These are phyloP conservation scores for Cadophora malorum DNA, from an alignment of 2,329 filamentous ascomycete species.

Conservation along the genomic window DNA sequence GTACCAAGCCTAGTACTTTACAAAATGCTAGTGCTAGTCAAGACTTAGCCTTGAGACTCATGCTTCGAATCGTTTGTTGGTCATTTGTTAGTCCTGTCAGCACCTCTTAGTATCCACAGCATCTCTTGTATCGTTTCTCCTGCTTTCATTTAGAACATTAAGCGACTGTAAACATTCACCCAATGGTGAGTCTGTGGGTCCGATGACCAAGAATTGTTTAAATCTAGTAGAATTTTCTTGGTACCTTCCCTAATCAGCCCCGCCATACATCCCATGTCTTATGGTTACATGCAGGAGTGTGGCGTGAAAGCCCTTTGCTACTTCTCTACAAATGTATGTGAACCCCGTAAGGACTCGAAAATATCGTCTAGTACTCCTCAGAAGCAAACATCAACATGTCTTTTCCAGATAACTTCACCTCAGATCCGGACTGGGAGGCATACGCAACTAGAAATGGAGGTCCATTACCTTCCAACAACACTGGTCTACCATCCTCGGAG, in stretches of 20 bases:
- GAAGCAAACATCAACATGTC: too few relatives aligned
- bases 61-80: too few relatives aligned
- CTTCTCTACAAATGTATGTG: too few relatives aligned
- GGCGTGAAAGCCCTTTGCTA: not conserved
- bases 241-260: slow-evolving; percentile 6
- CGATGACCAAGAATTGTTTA: not conserved
- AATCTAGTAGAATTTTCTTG: not conserved
- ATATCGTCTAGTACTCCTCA: too few relatives aligned
- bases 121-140: too few relatives aligned
- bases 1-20: too few relatives aligned
- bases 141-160: too few relatives aligned
- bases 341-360: too few relatives aligned
- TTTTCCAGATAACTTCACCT: not conserved
- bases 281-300: slow-evolving; percentile 3
- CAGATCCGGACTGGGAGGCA: slow-evolving; percentile 4
- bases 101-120: too few relatives aligned
- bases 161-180: not conserved
- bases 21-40: too few relatives aligned
- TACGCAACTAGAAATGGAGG: not conserved
- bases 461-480: not conserved
- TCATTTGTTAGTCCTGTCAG: too few relatives aligned
- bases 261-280: not conserved
- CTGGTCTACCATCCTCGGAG: not conserved
- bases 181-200: not conserved
- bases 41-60: too few relatives aligned